Percentiles rank a stretch among this genome's conserved stretches.
phyloP scores from a whole-genome alignment of 441 rosid species.

The Pelargonium citronellum region DNA sequence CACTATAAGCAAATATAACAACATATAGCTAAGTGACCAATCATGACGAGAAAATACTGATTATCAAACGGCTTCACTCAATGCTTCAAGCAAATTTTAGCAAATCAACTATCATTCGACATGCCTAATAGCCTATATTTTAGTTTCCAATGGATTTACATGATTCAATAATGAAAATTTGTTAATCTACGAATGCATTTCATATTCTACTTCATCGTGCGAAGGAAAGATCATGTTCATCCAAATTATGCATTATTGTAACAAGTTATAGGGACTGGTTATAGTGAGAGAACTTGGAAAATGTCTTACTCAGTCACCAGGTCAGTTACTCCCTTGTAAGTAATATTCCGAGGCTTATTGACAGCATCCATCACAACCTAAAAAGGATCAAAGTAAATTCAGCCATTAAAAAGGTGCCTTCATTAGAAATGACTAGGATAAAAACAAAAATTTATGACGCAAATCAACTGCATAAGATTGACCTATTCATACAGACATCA shows the following conservation, averaged over 20 bases:
- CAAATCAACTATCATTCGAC: neutral
- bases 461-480: neutral
- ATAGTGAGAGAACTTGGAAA: slow-evolving; percentile 4
- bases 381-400: slow-evolving; percentile 8
- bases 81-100: too few relatives aligned
- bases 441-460: neutral
- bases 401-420: neutral
- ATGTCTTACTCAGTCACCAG: slow-evolving; percentile 80
- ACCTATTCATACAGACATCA: too few relatives aligned
- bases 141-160: neutral
- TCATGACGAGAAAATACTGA: too few relatives aligned
- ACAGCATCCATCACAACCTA: slow-evolving; percentile 93
- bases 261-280: neutral
- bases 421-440: neutral
- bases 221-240: neutral
- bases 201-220: neutral
- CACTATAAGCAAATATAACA: slow-evolving; percentile 4
- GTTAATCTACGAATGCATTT: too few relatives aligned
- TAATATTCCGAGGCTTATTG: slow-evolving; percentile 64
- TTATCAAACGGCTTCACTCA: too few relatives aligned
- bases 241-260: neutral
- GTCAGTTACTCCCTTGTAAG: slow-evolving; percentile 82
- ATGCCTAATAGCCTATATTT: neutral
- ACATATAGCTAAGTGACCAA: neutral
- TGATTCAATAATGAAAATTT: neutral